These are phyloP conservation scores for Eucalyptus erythrocorys DNA, from an alignment of 345 rosid genomes.

Conservation along the genomic window DNA sequence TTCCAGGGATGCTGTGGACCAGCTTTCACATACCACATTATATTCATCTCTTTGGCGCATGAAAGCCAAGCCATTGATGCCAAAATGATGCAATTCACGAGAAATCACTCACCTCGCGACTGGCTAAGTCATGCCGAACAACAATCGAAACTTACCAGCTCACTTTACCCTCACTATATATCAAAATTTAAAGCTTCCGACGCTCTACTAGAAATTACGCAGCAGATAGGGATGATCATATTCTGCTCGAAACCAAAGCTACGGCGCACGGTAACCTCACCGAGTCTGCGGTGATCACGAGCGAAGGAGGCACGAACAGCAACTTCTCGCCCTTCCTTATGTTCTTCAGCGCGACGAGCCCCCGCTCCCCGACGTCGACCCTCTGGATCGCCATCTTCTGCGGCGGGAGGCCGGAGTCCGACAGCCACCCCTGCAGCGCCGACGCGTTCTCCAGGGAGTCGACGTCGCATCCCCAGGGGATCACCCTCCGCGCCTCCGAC, in stretches of 20 bases:
- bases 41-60: not conserved
- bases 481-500: not conserved
- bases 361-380: slow-evolving; percentile 87
- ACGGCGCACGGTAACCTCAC: slow-evolving; percentile 17
- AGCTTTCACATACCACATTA: not conserved
- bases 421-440: slow-evolving; percentile 71
- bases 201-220: not conserved
- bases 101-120: not conserved
- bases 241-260: not conserved
- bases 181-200: not conserved
- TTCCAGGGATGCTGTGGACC: not conserved
- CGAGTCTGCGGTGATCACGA: slow-evolving; percentile 73
- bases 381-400: slow-evolving; percentile 79
- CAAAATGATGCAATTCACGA: not conserved
- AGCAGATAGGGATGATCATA: not conserved
- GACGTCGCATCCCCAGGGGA: slow-evolving; percentile 11
- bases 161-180: rapidly evolving
- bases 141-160: not conserved
- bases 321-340: slow-evolving; percentile 80
- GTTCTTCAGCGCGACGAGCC: slow-evolving; percentile 78
- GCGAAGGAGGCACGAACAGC: slow-evolving; percentile 91
- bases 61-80: not conserved
- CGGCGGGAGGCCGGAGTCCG: slow-evolving; percentile 67
- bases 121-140: not conserved
- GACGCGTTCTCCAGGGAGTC: slow-evolving; percentile 48